Conservation (phyloP, 495 filamentous ascomycete species). For the Cercophora samala region DNA sequence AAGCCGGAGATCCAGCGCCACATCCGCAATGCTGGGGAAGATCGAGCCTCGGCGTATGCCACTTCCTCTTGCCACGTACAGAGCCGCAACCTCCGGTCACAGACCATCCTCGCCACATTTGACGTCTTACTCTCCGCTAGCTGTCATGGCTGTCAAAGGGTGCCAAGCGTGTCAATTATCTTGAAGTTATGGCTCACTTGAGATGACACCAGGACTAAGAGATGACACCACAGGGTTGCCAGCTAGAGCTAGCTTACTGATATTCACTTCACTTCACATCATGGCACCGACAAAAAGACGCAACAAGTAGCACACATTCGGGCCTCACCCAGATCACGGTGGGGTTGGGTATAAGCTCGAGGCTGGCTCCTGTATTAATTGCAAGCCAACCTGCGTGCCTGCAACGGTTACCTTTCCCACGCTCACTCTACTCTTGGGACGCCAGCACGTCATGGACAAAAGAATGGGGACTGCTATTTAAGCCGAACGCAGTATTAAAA, state of each 20-base stretch:
- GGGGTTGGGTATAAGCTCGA: too few species aligned
- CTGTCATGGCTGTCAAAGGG: background rate
- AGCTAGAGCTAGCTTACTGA: background rate
- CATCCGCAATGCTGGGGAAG: background rate
- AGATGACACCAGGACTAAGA: background rate
- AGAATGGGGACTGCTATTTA: too few species aligned
- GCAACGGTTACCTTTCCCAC: too few species aligned
- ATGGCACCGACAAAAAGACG: background rate
- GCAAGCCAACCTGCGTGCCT: too few species aligned
- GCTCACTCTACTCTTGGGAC: too few species aligned
- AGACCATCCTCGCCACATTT: background rate
- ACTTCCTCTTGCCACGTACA: background rate
- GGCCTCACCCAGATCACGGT: too few species aligned
- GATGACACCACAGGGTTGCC: background rate
- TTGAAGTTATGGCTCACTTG: background rate
- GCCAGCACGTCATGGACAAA: too few species aligned
- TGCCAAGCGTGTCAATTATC: background rate
- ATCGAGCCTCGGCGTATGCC: background rate
- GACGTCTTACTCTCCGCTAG: background rate
- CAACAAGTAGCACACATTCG: too few species aligned
- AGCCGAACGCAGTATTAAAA: too few species aligned
- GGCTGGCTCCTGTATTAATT: too few species aligned
- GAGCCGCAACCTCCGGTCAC: background rate
- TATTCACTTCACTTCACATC: background rate
- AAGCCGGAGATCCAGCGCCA: background rate